These are phyloP conservation scores for Apiospora rasikravindrae DNA, from an alignment of 2,329 filamentous ascomycete genomes.

Conservation along the genomic window DNA sequence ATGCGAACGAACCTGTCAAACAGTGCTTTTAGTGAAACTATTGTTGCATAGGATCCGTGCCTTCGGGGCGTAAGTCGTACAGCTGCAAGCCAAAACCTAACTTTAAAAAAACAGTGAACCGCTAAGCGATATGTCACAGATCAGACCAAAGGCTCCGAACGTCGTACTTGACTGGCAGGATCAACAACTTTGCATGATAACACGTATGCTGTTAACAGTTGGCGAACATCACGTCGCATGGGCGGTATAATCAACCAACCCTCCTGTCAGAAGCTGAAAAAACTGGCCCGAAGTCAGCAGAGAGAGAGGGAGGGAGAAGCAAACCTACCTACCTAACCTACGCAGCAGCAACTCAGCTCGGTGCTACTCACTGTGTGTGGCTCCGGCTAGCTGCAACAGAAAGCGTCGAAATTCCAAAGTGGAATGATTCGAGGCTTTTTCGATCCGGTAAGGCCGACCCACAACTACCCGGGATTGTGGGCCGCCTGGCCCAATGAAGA, in stretches of 20 bases:
- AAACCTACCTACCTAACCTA: too few species aligned
- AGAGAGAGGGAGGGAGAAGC: too few species aligned
- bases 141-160: not conserved
- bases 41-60: not conserved
- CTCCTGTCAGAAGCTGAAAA: not conserved
- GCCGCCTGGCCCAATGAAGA: conserved; percentile 5
- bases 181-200: not conserved
- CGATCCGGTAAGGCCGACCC: not conserved
- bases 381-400: not conserved
- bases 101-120: not conserved
- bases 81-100: conserved; percentile 9
- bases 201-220: not conserved
- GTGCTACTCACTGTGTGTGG: not conserved
- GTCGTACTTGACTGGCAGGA: not conserved
- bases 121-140: not conserved
- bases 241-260: not conserved
- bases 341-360: not conserved
- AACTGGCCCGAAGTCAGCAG: not conserved
- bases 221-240: not conserved
- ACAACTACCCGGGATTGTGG: not conserved
- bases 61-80: conserved; percentile 1
- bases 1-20: not conserved
- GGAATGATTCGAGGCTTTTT: not conserved
- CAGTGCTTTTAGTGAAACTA: conserved; percentile 12
- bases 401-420: not conserved